Conservation (phyloP, 2,329 filamentous ascomycete genomes). For the Colletotrichum cereale region DNA sequence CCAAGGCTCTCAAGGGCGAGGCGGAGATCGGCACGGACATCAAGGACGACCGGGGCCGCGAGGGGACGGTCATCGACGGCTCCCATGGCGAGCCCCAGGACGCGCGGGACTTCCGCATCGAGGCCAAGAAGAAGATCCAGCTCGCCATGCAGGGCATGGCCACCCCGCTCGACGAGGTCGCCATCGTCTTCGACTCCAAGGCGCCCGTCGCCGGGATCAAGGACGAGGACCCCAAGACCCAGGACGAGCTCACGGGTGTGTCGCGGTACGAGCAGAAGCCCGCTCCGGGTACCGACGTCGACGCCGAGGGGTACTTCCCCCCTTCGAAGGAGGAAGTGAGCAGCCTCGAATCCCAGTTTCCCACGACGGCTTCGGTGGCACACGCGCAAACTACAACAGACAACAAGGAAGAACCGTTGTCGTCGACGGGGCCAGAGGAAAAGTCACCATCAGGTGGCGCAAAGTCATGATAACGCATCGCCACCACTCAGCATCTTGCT, state of each 20-base stretch:
- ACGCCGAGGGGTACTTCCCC: not conserved
- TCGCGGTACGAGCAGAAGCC: constrained; percentile 20
- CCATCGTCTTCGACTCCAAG: constrained; percentile 22
- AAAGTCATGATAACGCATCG: constrained; percentile 14
- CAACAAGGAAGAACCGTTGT: not conserved
- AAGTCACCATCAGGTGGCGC: constrained; percentile 6
- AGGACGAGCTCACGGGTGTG: not conserved
- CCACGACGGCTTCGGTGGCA: not conserved
- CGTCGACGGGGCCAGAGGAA: not conserved
- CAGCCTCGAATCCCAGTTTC: not conserved
- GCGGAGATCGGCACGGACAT: constrained; percentile 32
- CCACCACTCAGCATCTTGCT: not conserved
- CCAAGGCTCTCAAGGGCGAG: constrained; percentile 6
- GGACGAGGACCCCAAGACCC: not conserved
- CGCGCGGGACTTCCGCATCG: constrained; percentile 28
- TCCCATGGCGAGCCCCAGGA: constrained; percentile 32
- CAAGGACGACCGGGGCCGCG: constrained; percentile 36
- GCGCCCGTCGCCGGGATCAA: constrained; percentile 31
- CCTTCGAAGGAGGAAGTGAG: not conserved
- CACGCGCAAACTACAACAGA: not conserved
- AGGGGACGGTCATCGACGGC: constrained; percentile 17
- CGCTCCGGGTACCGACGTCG: not conserved
- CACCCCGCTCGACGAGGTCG: constrained; percentile 37
- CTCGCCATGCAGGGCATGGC: constrained; percentile 26
- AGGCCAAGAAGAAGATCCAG: constrained; percentile 37